Evolutionary conservation across 2,329 filamentous ascomycete species (phyloP).

Genomic region (Pestalotiopsis fici): DNA sequence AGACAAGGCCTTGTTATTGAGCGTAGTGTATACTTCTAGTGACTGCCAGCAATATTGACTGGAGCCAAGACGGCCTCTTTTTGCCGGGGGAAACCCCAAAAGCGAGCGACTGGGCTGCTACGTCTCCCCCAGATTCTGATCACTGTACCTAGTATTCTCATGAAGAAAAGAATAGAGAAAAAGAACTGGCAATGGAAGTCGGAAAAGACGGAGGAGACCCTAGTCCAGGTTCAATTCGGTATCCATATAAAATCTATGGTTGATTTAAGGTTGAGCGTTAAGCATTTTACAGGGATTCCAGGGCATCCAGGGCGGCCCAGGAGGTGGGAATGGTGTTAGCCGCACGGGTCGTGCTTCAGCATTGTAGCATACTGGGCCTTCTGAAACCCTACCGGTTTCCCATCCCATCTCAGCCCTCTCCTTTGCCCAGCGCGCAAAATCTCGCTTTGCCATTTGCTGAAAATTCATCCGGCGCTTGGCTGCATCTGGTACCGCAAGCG

Average conservation of each 20-base stretch:
- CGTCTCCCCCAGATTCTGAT: background rate
- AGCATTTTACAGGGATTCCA: conserved; percentile 18
- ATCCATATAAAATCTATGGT: conserved; percentile 19
- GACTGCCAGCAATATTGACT: background rate
- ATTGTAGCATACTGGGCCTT: conserved; percentile 24
- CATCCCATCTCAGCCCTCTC: conserved; percentile 15
- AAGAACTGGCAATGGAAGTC: background rate
- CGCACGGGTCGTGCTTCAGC: conserved; percentile 30
- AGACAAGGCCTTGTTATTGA: background rate
- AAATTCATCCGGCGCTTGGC: background rate
- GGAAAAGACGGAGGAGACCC: background rate
- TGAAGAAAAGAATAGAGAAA: too few relatives aligned
- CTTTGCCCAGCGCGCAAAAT: background rate
- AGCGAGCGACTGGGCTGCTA: background rate
- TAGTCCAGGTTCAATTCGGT: background rate
- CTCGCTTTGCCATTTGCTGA: background rate
- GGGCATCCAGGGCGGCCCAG: background rate
- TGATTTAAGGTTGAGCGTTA: conserved; percentile 16
- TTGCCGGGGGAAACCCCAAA: background rate
- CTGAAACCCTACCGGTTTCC: conserved; percentile 27
- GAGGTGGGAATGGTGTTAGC: conserved; percentile 10
- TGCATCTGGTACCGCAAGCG: conserved; percentile 4
- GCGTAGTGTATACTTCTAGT: background rate
- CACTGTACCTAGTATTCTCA: background rate
- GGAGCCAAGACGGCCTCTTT: background rate